Conservation (phyloP, 164 flowering plant species). For the Tetrastigma voinierianum region DNA sequence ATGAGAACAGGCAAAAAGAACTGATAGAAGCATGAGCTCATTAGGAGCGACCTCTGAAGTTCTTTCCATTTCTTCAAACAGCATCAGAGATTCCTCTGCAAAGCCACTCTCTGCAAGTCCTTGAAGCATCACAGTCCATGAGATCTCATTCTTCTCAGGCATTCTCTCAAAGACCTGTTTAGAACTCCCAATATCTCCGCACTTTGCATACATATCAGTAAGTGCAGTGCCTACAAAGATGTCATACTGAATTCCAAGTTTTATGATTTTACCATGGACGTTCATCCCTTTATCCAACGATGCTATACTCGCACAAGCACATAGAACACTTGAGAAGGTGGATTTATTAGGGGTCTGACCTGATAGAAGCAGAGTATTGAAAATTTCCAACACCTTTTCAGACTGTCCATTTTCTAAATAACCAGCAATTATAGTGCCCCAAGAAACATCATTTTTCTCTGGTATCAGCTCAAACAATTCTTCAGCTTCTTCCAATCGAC, state of each 20-base stretch:
- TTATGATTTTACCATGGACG: constrained; percentile 47
- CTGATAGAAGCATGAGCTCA: constrained; percentile 44
- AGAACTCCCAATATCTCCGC: constrained; percentile 51
- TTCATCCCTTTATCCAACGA: constrained; percentile 51
- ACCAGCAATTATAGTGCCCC: constrained; percentile 56
- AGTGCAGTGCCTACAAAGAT: constrained; percentile 61
- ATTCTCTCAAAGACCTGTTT: constrained; percentile 42
- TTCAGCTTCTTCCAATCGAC: constrained; percentile 45
- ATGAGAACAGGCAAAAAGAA: constrained; percentile 68
- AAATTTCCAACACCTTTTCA: constrained; percentile 44
- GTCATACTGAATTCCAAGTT: constrained; percentile 45
- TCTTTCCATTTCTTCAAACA: constrained; percentile 51
- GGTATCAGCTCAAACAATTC: constrained; percentile 48
- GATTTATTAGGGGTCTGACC: constrained; percentile 46
- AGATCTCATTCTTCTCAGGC: constrained; percentile 43
- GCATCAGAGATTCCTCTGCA: constrained; percentile 40
- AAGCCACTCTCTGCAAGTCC: constrained; percentile 65
- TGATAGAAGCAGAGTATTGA: constrained; percentile 44
- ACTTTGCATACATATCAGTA: constrained; percentile 69
- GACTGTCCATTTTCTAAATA: constrained; percentile 36
- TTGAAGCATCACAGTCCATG: constrained; percentile 70
- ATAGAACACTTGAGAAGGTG: constrained; percentile 51
- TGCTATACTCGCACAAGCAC: constrained; percentile 57
- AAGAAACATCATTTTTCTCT: constrained; percentile 37
- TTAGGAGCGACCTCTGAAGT: constrained; percentile 34